phyloP scores from a whole-genome alignment of 345 rosid species.

The Erysimum cheiranthoides region DNA sequence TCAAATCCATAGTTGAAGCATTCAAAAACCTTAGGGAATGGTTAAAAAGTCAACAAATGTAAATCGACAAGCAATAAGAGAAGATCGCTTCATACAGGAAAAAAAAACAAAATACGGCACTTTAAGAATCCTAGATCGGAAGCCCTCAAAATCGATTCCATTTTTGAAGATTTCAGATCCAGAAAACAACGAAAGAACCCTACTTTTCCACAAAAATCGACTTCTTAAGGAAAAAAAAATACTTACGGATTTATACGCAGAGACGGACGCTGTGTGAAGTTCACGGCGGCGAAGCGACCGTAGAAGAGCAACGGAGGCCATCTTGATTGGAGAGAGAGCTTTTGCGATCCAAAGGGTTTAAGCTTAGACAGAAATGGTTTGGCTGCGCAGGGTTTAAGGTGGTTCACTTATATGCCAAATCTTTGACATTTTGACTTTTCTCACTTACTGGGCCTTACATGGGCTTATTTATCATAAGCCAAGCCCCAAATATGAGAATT shows the following conservation, averaged over 20 bases:
- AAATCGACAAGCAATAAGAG: too few relatives aligned
- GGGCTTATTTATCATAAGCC: constrained; percentile 19
- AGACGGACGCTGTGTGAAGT: background rate
- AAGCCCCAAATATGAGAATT: background rate
- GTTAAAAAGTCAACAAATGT: too few relatives aligned
- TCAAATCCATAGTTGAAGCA: background rate
- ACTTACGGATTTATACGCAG: constrained; percentile 27
- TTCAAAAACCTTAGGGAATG: background rate
- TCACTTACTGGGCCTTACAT: constrained; percentile 9
- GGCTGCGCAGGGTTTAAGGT: too few relatives aligned
- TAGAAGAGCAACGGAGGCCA: constrained; percentile 40
- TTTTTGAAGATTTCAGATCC: background rate
- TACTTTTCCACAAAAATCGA: too few relatives aligned
- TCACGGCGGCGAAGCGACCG: constrained; percentile 30
- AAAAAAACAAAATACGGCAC: constrained; percentile 4
- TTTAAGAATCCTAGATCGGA: constrained; percentile 22
- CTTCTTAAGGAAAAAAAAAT: too few relatives aligned
- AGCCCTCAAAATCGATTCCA: background rate
- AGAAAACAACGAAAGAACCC: background rate
- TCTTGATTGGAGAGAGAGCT: background rate
- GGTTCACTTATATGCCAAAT: too few relatives aligned
- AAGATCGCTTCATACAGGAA: background rate
- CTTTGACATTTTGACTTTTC: background rate
- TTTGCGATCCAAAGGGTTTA: too few relatives aligned
- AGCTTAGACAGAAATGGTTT: too few relatives aligned